phyloP scores from a whole-genome alignment of 2,329 filamentous ascomycete species.

The Laburnicola sp. region DNA sequence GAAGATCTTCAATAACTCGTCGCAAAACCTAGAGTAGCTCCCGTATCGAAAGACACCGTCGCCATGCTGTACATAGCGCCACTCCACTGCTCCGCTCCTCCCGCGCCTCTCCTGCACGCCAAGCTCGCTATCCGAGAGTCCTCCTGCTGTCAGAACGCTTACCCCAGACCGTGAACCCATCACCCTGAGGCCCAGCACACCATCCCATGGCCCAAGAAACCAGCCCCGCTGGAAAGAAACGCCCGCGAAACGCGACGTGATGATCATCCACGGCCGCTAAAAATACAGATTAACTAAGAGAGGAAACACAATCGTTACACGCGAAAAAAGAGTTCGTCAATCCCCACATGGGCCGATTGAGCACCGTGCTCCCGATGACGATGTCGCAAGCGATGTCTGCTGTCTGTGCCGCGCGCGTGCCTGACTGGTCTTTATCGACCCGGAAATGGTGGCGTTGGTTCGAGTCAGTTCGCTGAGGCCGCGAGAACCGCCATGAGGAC shows the following conservation, averaged over 20 bases:
- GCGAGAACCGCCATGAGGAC: constrained; percentile 47
- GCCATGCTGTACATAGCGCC: neutral
- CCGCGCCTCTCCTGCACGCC: constrained; percentile 9
- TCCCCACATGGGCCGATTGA: neutral
- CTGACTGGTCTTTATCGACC: constrained; percentile 18
- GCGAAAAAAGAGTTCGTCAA: neutral
- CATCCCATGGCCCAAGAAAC: constrained; percentile 1
- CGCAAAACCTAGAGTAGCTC: constrained; percentile 2
- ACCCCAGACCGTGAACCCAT: constrained; percentile 2
- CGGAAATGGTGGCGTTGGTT: constrained; percentile 15
- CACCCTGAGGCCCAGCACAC: constrained; percentile 8
- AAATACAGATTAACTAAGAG: neutral
- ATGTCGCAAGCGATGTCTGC: constrained; percentile 6
- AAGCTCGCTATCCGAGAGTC: constrained; percentile 11
- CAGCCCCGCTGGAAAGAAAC: constrained; percentile 1
- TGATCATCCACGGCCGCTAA: neutral
- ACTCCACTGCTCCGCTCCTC: constrained; percentile 3
- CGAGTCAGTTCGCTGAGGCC: constrained; percentile 38
- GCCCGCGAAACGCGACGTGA: neutral
- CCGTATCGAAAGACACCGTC: neutral
- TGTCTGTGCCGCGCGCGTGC: constrained; percentile 14
- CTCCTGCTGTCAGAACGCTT: neutral
- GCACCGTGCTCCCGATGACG: neutral
- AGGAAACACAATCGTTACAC: neutral
- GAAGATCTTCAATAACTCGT: too few relatives aligned